phyloP scores from a whole-genome alignment of 768 basidiomycete species.

The Agaricus blazei region DNA sequence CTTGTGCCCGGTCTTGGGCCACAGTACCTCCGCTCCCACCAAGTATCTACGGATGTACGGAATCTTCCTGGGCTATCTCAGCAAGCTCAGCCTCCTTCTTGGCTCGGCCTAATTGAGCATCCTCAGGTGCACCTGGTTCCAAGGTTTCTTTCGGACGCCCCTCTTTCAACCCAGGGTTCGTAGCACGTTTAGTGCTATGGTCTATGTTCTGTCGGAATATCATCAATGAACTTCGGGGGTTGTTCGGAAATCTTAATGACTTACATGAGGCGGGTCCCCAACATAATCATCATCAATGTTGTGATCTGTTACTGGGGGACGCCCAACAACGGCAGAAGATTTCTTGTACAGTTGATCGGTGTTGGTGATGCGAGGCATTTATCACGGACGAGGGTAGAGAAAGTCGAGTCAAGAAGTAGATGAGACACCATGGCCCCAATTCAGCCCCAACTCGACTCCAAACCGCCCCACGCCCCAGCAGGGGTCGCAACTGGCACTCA shows the following conservation, averaged over 20 bases:
- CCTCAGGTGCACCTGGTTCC: constrained; percentile 4
- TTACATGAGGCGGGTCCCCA: constrained; percentile 17
- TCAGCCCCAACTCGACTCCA: neutral
- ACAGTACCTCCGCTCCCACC: no score
- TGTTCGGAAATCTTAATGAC: neutral
- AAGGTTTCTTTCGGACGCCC: constrained; percentile 3
- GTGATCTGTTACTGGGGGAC: constrained; percentile 14
- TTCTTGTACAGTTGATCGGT: constrained; percentile 20
- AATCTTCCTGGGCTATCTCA: constrained; percentile 1
- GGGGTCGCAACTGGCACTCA: no score
- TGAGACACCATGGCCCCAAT: no score
- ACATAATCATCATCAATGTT: constrained; percentile 21
- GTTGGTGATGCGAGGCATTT: constrained; percentile 17
- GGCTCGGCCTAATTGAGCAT: constrained; percentile 1
- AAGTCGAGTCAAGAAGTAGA: neutral
- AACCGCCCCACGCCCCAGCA: neutral
- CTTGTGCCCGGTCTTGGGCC: no score
- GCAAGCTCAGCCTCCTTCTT: constrained; percentile 6
- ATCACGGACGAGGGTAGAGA: neutral
- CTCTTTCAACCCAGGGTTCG: neutral
- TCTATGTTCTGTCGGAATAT: neutral
- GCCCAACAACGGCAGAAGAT: constrained; percentile 16
- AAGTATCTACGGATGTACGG: neutral
- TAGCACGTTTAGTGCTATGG: neutral
- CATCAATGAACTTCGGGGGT: neutral